Percentiles rank a stretch among this genome's conserved stretches.
Evolutionary conservation across 768 basidiomycete genomes (phyloP).

Genomic region (Lanmaoa rubissima): DNA sequence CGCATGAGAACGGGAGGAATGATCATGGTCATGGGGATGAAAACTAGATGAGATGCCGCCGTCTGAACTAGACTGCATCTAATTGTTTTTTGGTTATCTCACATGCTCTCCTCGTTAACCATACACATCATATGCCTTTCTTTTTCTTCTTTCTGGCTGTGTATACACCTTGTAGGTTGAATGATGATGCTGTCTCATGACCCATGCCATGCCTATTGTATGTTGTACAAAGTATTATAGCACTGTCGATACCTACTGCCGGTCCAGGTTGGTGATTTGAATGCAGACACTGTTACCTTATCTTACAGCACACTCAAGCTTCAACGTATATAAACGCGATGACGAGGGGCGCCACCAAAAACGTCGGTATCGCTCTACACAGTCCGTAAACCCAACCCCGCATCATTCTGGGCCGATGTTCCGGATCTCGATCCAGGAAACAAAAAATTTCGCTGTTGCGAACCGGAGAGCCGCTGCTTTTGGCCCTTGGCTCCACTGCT

Average conservation of each 20-base stretch:
- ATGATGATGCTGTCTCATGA: constrained; percentile 21
- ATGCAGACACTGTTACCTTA: constrained; percentile 25
- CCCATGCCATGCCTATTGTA: constrained; percentile 23
- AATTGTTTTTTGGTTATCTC: constrained; percentile 16
- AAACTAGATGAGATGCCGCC: constrained; percentile 27
- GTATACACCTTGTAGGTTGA: constrained; percentile 31
- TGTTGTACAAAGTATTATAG: constrained; percentile 27
- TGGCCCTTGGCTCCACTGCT: constrained; percentile 16
- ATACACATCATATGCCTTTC: constrained; percentile 16
- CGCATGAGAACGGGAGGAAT: constrained; percentile 30
- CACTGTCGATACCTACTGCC: constrained; percentile 31
- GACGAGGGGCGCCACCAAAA: constrained; percentile 6
- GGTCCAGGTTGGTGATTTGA: constrained; percentile 18
- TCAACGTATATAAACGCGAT: not conserved
- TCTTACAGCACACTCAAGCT: not conserved
- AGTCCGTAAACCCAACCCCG: constrained; percentile 22
- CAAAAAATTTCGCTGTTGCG: constrained; percentile 23
- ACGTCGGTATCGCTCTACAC: constrained; percentile 5
- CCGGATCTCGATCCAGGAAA: constrained; percentile 30
- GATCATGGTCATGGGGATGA: constrained; percentile 32
- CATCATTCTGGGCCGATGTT: constrained; percentile 26
- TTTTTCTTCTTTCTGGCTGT: constrained; percentile 3
- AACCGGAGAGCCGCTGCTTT: constrained; percentile 31
- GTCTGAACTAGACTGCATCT: constrained; percentile 16
- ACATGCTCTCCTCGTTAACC: constrained; percentile 13